phyloP scores from a whole-genome alignment of 192 early-diverging fungal species.

The Rhizophagus prolifer region DNA sequence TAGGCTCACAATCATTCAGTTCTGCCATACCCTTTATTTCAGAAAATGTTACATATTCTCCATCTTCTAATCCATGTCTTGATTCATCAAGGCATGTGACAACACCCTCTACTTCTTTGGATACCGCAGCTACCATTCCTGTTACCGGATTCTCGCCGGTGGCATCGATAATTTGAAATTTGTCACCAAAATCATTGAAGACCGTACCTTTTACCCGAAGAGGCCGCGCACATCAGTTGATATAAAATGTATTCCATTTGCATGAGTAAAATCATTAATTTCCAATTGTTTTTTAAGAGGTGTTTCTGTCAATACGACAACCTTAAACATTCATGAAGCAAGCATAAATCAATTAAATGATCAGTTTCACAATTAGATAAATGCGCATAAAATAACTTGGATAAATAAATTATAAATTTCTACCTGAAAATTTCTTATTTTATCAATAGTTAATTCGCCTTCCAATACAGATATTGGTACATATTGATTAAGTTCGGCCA shows the following conservation, averaged over 20 bases:
- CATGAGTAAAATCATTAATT: conserved; percentile 80
- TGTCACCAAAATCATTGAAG: conserved; percentile 96
- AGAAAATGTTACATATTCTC: conserved; percentile 90
- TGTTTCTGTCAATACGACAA: conserved; percentile 86
- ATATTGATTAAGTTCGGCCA: conserved; percentile 96
- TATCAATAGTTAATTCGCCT: conserved; percentile 73
- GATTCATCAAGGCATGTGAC: conserved; percentile 96
- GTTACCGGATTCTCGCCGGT: conserved; percentile 91
- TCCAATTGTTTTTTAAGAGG: conserved; percentile 76
- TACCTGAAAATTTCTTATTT: conserved; percentile 58
- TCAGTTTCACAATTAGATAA: no score
- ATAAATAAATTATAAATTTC: conserved; percentile 1
- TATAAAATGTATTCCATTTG: conserved; percentile 79
- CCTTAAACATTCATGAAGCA: conserved; percentile 39
- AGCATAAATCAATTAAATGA: background rate
- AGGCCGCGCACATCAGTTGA: conserved; percentile 87
- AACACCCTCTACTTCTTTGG: conserved; percentile 73
- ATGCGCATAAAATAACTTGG: conserved; percentile 17
- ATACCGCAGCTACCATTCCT: conserved; percentile 90
- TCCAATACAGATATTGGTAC: conserved; percentile 87
- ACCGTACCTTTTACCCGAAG: conserved; percentile 75
- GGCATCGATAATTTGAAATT: conserved; percentile 81
- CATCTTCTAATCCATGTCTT: conserved; percentile 97
- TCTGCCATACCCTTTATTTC: conserved; percentile 93
- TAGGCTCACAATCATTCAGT: conserved; percentile 78